Evolutionary conservation across 2,329 filamentous ascomycete species (phyloP), one percentile per base, ranked within the genome.

Genomic region (Colletotrichum theobromicola): DNA sequence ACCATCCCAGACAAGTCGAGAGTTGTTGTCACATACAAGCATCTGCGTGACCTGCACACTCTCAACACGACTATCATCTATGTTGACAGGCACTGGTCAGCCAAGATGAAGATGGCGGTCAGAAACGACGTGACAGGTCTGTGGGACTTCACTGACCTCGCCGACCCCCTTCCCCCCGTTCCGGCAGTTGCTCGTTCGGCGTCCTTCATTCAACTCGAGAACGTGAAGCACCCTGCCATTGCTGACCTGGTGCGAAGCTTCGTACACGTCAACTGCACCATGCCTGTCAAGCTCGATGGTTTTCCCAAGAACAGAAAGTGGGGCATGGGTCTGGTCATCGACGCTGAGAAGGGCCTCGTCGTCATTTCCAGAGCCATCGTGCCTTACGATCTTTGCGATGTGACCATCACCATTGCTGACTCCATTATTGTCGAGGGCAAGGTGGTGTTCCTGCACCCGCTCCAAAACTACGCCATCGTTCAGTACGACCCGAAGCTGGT

Each of bases 201-300:
- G 6, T 94, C 95, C 69, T 99, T 99, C 82, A 97, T 98, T 78
- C 93, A 95, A 82, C 90, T 99, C 76, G 94, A 96, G 79, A 95
- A 97, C 78, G 94, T 96, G 75, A 94, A 94, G 74, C 94, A 98
- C 81, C 93, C 95, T 28, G 94, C 95, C 21, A 96, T 97, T n/a
- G 95, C 96, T 4, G 95, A 98, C 78, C 91, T 99, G 76, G 94
- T 99, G 50, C 93, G 94, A 78, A 98, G 96, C 81, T 98, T 99
- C 82, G 96, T 99, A 30, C 94, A 97, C 50, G 94, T 99, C 70
- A 93, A 94, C 77, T 98, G 96, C 79, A 94, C 93, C 28, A 96
- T 99, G 93, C 97, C 97, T 0, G 87, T 99, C 76, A 98, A 98
- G 87, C 90, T 99, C 12, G 97, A 99, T 82, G 97, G 97, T n/a